Conservation (phyloP, 2,329 filamentous ascomycete species). For the Xylariomycetidae sp. region DNA sequence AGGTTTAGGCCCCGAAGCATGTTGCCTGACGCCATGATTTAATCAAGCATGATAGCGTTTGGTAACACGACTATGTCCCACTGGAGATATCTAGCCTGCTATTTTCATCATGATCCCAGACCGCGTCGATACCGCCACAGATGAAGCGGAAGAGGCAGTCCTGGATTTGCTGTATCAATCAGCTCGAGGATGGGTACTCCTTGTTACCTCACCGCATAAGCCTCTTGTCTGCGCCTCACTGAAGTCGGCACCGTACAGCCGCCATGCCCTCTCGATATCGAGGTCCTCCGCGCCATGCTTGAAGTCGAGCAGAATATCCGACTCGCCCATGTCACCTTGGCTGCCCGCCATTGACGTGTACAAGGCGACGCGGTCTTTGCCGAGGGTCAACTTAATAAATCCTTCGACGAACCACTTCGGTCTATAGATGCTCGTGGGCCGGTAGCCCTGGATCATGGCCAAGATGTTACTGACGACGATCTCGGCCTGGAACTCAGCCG, state of each 20-base stretch:
- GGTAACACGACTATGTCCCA: too few species aligned
- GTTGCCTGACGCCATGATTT: too few species aligned
- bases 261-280: neutral
- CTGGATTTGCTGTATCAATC: too few species aligned
- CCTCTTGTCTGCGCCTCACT: neutral
- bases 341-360: neutral
- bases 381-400: slow-evolving; percentile 33
- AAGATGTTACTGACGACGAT: slow-evolving; percentile 40
- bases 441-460: slow-evolving; percentile 26
- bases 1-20: too few species aligned
- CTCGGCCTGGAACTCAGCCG: slow-evolving; percentile 37
- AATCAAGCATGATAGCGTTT: too few species aligned
- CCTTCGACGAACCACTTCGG: slow-evolving; percentile 25
- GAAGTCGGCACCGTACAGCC: slow-evolving; percentile 1
- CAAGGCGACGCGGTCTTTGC: slow-evolving; percentile 10
- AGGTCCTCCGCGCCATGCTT: neutral
- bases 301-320: neutral
- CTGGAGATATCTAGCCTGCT: too few species aligned
- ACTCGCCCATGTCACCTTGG: neutral
- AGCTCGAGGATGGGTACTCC: too few species aligned
- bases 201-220: too few species aligned
- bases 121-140: too few species aligned
- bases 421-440: slow-evolving; percentile 19
- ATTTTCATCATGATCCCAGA: too few species aligned
- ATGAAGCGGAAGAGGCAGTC: too few species aligned